Evolutionary conservation across 306 rosid genomes (phyloP).

Genomic region (Dicorynia guianensis): DNA sequence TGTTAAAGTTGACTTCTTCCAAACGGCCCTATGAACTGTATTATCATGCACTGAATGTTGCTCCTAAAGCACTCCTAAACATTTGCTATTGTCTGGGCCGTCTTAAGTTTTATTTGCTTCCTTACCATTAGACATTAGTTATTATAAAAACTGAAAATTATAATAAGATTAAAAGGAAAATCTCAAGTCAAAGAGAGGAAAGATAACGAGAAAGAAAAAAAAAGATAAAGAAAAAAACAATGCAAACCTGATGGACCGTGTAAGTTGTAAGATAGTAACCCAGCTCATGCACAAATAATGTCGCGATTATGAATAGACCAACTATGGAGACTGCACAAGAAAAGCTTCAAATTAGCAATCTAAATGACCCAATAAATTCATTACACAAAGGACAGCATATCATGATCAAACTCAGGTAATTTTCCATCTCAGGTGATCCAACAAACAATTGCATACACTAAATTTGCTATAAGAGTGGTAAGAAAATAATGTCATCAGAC

Average conservation of each 20-base stretch:
- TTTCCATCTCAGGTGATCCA: no score
- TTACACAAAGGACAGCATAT: background rate
- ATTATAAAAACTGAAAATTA: background rate
- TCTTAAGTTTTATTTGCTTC: background rate
- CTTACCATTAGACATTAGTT: background rate
- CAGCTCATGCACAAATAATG: conserved; percentile 86
- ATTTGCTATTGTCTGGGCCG: background rate
- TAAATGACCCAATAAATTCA: background rate
- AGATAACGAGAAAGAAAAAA: background rate
- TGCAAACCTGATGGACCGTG: conserved; percentile 84
- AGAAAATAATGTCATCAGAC: background rate
- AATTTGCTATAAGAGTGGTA: background rate
- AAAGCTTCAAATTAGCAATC: background rate
- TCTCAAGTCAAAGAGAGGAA: no score
- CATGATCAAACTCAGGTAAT: background rate
- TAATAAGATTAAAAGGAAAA: background rate
- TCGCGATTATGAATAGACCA: conserved; percentile 81
- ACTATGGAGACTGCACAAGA: conserved; percentile 66
- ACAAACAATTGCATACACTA: background rate
- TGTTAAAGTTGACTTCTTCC: background rate
- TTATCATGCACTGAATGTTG: background rate
- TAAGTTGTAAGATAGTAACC: conserved; percentile 83
- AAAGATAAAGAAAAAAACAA: background rate
- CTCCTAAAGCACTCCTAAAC: background rate
- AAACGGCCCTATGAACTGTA: background rate